phyloP scores from a whole-genome alignment of 2,329 filamentous ascomycete species.

The Teratosphaeria nubilosa region DNA sequence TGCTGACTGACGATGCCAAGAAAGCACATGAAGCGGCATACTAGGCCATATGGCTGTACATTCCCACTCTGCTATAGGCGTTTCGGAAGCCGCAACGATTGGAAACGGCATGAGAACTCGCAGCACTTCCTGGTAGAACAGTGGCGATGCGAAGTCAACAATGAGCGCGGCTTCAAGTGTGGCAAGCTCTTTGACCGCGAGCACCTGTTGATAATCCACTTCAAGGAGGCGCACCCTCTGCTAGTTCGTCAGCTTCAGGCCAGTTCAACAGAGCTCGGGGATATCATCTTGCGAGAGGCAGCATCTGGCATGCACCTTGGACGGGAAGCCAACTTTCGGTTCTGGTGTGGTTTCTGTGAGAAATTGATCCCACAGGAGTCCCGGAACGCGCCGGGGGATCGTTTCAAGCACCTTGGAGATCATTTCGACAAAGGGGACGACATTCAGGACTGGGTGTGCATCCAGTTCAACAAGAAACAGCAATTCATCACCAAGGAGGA shows the following conservation, averaged over 20 bases:
- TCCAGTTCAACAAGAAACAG: constrained; percentile 29
- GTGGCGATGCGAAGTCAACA: constrained; percentile 56
- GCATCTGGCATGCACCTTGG: constrained; percentile 44
- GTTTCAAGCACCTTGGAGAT: constrained; percentile 65
- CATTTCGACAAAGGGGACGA: constrained; percentile 51
- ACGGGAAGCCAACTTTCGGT: constrained; percentile 52
- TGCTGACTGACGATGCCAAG: constrained; percentile 33
- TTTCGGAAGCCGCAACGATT: constrained; percentile 92
- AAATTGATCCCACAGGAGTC: constrained; percentile 43
- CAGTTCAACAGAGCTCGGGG: not conserved
- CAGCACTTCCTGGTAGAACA: constrained; percentile 64
- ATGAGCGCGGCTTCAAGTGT: constrained; percentile 36
- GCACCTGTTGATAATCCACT: constrained; percentile 34
- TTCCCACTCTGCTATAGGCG: constrained; percentile 56
- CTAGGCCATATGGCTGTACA: constrained; percentile 73
- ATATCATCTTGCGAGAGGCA: not conserved
- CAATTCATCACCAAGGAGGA: constrained; percentile 11
- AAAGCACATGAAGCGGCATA: constrained; percentile 77
- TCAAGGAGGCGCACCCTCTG: not conserved
- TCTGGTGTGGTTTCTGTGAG: constrained; percentile 83
- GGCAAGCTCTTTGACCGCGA: constrained; percentile 48
- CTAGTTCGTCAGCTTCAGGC: too few species aligned
- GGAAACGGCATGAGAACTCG: constrained; percentile 79
- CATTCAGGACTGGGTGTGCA: constrained; percentile 49
- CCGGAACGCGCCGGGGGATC: constrained; percentile 23